These are phyloP conservation scores for Blastobotrys serpentis DNA, from an alignment of 1,139 yeast species.

Conservation along the genomic window DNA sequence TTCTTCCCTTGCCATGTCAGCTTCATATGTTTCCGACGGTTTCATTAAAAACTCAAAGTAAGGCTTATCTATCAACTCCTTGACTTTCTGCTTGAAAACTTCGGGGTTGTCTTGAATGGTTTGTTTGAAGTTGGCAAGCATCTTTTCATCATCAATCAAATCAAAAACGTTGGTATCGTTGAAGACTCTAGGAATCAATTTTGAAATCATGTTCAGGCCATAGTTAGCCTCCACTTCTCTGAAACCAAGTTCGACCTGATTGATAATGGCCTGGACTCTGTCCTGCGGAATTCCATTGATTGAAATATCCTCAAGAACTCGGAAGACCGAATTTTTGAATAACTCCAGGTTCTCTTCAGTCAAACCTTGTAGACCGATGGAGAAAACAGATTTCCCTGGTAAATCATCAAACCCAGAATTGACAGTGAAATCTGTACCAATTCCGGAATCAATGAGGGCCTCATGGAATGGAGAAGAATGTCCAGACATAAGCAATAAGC, in stretches of 20 bases:
- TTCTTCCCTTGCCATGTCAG: conserved; percentile 56
- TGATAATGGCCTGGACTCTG: conserved; percentile 79
- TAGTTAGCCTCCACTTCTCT: conserved; percentile 88
- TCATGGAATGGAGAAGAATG: conserved; percentile 90
- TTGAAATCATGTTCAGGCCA: conserved; percentile 75
- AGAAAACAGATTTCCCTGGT: conserved; percentile 73
- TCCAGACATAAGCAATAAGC: conserved; percentile 79
- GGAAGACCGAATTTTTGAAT: conserved; percentile 46
- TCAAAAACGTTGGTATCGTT: conserved; percentile 76
- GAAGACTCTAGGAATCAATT: conserved; percentile 80
- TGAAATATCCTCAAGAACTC: conserved; percentile 38
- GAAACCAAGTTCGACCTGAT: conserved; percentile 79
- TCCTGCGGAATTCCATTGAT: conserved; percentile 51
- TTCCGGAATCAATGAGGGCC: conserved; percentile 75
- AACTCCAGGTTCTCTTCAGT: conserved; percentile 48
- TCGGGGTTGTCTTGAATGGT: conserved; percentile 59
- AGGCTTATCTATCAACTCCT: conserved; percentile 53
- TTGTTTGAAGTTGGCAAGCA: conserved; percentile 56
- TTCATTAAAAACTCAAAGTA: conserved; percentile 72
- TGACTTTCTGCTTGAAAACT: conserved; percentile 54
- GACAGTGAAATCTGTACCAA: conserved; percentile 83
- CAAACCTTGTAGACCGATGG: conserved; percentile 84
- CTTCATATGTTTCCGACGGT: conserved; percentile 60
- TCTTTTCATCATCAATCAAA: conserved; percentile 61
- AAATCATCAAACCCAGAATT: conserved; percentile 87